Percentiles rank a stretch among this genome's conserved stretches.
Evolutionary conservation across 2,329 filamentous ascomycete species (phyloP).

Genomic region (Fusarium torulosum): DNA sequence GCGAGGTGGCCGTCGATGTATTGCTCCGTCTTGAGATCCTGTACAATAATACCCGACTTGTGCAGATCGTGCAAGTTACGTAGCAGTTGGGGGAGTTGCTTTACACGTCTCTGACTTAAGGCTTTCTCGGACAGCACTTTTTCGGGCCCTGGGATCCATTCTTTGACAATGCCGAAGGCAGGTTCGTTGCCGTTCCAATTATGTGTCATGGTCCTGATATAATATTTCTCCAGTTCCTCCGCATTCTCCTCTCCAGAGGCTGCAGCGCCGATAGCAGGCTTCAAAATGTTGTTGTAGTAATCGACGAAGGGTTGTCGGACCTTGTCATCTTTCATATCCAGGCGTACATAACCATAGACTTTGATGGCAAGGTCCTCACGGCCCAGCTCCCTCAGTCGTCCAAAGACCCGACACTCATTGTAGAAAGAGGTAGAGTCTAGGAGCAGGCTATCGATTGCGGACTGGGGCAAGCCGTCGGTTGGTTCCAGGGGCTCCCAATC

Average conservation of each 20-base stretch:
- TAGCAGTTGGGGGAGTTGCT: slow-evolving; percentile 12
- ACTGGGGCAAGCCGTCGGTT: neutral
- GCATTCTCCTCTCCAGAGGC: too few relatives aligned
- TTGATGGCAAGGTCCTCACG: slow-evolving; percentile 16
- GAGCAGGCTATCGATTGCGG: neutral
- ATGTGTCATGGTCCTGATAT: neutral
- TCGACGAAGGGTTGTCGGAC: neutral
- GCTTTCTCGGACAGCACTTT: fast-evolving
- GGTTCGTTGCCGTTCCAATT: neutral
- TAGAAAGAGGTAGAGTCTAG: slow-evolving; percentile 13
- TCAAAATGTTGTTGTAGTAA: neutral
- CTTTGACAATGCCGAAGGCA: slow-evolving; percentile 34
- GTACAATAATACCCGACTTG: slow-evolving; percentile 18
- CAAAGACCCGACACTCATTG: slow-evolving; percentile 30
- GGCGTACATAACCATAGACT: slow-evolving; percentile 14
- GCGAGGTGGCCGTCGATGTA: slow-evolving; percentile 10
- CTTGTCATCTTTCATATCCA: neutral
- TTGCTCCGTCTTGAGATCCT: slow-evolving; percentile 14
- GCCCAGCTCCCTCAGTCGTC: slow-evolving; percentile 20
- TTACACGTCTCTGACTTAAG: neutral
- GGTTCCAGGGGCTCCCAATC: neutral
- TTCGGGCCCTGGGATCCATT: slow-evolving; percentile 8
- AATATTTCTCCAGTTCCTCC: neutral
- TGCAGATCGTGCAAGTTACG: slow-evolving; percentile 12
- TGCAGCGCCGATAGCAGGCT: too few relatives aligned